Conservation (phyloP, 2,329 filamentous ascomycete genomes). For the Juglanconis oblonga region DNA sequence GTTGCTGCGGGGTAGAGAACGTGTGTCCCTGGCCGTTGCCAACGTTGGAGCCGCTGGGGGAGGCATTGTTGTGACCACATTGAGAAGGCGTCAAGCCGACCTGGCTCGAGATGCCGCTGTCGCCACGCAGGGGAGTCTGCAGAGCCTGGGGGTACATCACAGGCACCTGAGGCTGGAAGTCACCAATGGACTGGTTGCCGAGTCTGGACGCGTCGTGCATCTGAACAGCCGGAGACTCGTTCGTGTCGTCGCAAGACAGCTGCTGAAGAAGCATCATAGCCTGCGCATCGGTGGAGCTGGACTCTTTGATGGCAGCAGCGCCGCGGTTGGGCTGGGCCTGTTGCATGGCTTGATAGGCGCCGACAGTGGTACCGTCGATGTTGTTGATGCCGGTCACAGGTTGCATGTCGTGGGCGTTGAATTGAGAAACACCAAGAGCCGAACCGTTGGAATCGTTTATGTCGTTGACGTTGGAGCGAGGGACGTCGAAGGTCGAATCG, state of each 20-base stretch:
- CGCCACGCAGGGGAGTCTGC: background rate
- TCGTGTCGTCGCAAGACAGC: background rate
- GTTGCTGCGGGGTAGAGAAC: background rate
- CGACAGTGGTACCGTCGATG: no score
- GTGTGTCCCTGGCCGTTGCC: background rate
- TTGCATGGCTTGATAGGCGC: no score
- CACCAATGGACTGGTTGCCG: no score
- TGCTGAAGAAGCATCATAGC: conserved; percentile 12
- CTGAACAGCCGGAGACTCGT: background rate
- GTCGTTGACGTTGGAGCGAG: no score
- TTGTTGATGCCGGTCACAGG: no score
- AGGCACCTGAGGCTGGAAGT: no score
- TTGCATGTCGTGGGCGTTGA: no score
- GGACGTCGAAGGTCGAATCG: no score
- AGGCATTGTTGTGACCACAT: background rate
- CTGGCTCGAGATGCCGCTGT: background rate
- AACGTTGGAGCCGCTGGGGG: background rate
- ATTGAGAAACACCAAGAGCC: no score
- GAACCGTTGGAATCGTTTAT: no score
- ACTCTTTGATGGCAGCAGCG: background rate
- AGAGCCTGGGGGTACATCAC: background rate
- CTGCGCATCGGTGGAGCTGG: background rate
- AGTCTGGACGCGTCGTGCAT: no score
- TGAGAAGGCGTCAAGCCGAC: background rate
- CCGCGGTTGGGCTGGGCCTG: no score